Conservation (phyloP, 306 rosid genomes). For the Prosopis cineraria region DNA sequence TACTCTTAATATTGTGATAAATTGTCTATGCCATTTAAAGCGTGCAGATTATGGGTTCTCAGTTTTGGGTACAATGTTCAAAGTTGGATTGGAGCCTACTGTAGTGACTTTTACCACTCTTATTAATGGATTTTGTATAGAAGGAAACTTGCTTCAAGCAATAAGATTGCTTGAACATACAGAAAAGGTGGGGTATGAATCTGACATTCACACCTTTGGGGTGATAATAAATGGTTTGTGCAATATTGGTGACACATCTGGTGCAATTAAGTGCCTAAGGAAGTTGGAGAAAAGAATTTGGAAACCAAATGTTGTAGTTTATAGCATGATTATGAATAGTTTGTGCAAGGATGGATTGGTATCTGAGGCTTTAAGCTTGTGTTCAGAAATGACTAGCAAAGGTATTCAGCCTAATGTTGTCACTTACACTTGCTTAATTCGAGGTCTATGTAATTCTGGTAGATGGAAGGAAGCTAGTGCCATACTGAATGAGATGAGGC, state of each 20-base stretch:
- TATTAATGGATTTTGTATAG: background rate
- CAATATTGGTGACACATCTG: background rate
- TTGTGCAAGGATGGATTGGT: background rate
- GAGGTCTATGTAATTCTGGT: background rate
- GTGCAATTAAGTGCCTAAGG: background rate
- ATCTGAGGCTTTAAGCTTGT: background rate
- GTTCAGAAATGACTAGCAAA: background rate
- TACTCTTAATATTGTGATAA: background rate
- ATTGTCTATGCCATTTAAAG: background rate
- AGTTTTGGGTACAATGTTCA: background rate
- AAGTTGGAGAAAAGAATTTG: background rate
- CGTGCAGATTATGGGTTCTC: background rate
- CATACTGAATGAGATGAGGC: background rate
- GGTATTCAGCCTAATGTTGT: conserved; percentile 1
- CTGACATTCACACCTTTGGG: background rate
- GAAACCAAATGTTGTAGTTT: background rate
- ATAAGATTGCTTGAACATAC: background rate
- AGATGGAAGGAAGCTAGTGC: conserved; percentile 8
- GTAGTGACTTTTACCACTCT: background rate
- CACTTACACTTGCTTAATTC: background rate
- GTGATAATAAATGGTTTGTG: background rate
- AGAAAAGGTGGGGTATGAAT: background rate
- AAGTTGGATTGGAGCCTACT: background rate
- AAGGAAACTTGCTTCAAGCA: background rate
- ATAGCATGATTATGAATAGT: background rate